phyloP scores from a whole-genome alignment of 768 basidiomycete genomes.

The Tulasnella sp. region DNA sequence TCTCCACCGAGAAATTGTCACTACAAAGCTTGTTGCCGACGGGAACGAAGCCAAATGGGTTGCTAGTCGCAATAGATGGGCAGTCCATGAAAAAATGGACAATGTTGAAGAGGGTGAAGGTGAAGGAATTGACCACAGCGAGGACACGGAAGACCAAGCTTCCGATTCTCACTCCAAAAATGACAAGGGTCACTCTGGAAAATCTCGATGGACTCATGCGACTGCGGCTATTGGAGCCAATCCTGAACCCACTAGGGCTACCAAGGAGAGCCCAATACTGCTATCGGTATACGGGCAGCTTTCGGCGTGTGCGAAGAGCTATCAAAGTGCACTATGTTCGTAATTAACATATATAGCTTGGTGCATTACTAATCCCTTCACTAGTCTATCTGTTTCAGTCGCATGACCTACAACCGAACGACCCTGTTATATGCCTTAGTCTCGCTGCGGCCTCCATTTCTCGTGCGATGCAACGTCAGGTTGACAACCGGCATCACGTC shows the following conservation, averaged over 20 bases:
- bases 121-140: neutral
- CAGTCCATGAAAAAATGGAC: constrained; percentile 25
- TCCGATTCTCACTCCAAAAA: constrained; percentile 25
- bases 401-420: constrained; percentile 68
- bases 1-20: constrained; percentile 62
- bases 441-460: constrained; percentile 79
- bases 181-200: too few relatives aligned
- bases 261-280: constrained; percentile 55
- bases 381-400: constrained; percentile 82
- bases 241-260: constrained; percentile 26
- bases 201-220: constrained; percentile 15
- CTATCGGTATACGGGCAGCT: constrained; percentile 71
- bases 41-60: constrained; percentile 59
- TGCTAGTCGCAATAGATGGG: constrained; percentile 42
- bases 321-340: constrained; percentile 84
- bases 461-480: constrained; percentile 84
- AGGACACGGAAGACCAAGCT: constrained; percentile 25
- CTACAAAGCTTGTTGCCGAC: constrained; percentile 51
- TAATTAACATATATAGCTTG: constrained; percentile 12
- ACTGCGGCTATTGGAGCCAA: constrained; percentile 29
- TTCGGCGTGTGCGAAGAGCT: constrained; percentile 72
- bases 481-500: constrained; percentile 85
- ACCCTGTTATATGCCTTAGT: constrained; percentile 74
- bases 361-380: neutral
- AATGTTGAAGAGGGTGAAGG: constrained; percentile 28